Evolutionary conservation across 2,329 filamentous ascomycete species (phyloP).

Genomic region (Trichophyton benhamiae): DNA sequence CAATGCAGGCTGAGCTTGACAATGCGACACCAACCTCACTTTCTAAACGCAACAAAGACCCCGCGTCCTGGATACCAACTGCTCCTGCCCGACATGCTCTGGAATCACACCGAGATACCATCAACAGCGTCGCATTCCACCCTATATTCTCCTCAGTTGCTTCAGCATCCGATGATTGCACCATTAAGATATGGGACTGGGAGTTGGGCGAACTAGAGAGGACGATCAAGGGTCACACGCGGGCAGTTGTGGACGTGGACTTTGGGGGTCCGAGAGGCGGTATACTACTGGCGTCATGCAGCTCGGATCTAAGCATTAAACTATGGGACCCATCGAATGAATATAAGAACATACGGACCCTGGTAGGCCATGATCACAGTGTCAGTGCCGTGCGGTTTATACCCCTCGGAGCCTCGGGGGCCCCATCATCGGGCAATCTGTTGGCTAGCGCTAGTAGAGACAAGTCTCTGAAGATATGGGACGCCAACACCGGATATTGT

Average conservation of each 20-base stretch:
- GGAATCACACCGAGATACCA: slow-evolving; percentile 65
- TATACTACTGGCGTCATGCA: slow-evolving; percentile 70
- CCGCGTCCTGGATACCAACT: slow-evolving; percentile 73
- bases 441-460: slow-evolving; percentile 79
- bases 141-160: slow-evolving; percentile 82
- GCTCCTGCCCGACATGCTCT: slow-evolving; percentile 69
- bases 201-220: slow-evolving; percentile 80
- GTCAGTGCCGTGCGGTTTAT: slow-evolving; percentile 83
- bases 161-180: slow-evolving; percentile 81
- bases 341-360: slow-evolving; percentile 87
- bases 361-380: slow-evolving; percentile 84
- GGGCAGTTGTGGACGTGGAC: slow-evolving; percentile 75
- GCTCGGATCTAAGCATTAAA: slow-evolving; percentile 83
- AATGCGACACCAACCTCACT: slow-evolving; percentile 68
- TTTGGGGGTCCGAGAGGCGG: slow-evolving; percentile 75
- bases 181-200: slow-evolving; percentile 97
- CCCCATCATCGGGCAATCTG: slow-evolving; percentile 68
- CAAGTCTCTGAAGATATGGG: slow-evolving; percentile 77
- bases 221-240: slow-evolving; percentile 86
- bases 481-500: slow-evolving; percentile 84
- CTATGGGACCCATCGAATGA: slow-evolving; percentile 86
- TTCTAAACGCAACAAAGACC: slow-evolving; percentile 69
- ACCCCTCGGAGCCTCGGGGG: slow-evolving; percentile 65
- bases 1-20: slow-evolving; percentile 72
- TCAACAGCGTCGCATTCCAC: slow-evolving; percentile 86